A percentile compares a stretch with the other conserved stretches of the same genome.
phyloP scores from a whole-genome alignment of 1,139 yeast species.

The Debaryomyces sp. region DNA sequence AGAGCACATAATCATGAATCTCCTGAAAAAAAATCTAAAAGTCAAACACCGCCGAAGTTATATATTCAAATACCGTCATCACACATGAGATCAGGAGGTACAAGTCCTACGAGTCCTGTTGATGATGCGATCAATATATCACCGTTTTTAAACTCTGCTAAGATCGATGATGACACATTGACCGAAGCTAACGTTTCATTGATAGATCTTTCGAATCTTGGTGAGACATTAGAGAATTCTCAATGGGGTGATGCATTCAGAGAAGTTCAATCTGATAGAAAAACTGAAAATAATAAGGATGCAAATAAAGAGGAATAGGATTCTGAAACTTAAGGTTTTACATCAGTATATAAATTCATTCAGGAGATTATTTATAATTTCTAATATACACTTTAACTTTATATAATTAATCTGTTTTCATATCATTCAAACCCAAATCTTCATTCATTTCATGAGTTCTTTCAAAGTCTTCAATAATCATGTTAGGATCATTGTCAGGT shows the following conservation, averaged over 20 bases:
- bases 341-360: background rate
- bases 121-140: conserved; percentile 8
- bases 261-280: conserved; percentile 18
- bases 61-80: conserved; percentile 22
- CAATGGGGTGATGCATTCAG: conserved; percentile 33
- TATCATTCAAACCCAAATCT: conserved; percentile 86
- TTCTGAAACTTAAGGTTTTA: background rate
- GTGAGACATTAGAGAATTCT: conserved; percentile 28
- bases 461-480: conserved; percentile 87
- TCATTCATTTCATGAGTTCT: conserved; percentile 89
- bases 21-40: conserved; percentile 10
- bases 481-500: conserved; percentile 96
- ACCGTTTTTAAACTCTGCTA: conserved; percentile 10
- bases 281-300: conserved; percentile 2
- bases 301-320: conserved; percentile 6
- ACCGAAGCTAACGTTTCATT: conserved; percentile 18
- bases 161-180: conserved; percentile 6
- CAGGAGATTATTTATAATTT: conserved; percentile 5
- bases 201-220: conserved; percentile 26
- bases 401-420: conserved; percentile 45
- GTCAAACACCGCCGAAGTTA: conserved; percentile 19
- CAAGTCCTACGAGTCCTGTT: background rate
- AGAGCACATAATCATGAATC: conserved; percentile 8
- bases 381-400: conserved; percentile 4
- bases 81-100: background rate